Conservation (phyloP, 1,284 basidiomycete genomes). For the Hortiboletus rubellus region DNA sequence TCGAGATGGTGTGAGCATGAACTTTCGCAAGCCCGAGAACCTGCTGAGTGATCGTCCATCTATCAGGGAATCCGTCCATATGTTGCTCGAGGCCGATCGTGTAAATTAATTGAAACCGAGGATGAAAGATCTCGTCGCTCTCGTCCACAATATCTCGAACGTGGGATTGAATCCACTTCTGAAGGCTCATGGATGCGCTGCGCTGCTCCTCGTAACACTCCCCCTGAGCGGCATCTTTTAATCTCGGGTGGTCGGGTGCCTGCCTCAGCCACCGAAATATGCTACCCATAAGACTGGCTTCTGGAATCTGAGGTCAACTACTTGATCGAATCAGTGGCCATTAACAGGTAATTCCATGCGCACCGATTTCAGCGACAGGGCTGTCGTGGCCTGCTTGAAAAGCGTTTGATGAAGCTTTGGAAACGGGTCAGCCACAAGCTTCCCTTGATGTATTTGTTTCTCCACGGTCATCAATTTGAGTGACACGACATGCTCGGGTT, state of each 20-base stretch:
- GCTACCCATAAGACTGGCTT: background rate
- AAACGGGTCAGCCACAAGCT: too few relatives aligned
- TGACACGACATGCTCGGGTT: too few relatives aligned
- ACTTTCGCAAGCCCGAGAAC: background rate
- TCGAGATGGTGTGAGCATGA: background rate
- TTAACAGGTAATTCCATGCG: background rate
- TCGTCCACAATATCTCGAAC: constrained; percentile 2
- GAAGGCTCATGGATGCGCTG: too few relatives aligned
- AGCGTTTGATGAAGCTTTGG: background rate
- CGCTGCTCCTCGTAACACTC: background rate
- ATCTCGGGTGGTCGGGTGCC: too few relatives aligned
- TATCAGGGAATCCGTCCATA: background rate
- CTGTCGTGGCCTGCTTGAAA: background rate
- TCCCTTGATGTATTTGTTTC: constrained; percentile 11
- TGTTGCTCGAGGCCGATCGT: background rate
- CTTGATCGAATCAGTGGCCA: background rate
- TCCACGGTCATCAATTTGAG: too few relatives aligned
- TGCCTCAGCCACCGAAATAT: background rate
- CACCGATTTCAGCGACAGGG: background rate
- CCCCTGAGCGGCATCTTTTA: too few relatives aligned
- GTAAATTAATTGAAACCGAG: background rate
- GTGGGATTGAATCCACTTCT: background rate
- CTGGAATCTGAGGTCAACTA: background rate
- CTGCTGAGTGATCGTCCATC: background rate
- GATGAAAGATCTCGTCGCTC: background rate